Evolutionary conservation across 2,329 filamentous ascomycete species (phyloP), one percentile per base, ranked within the genome.

Genomic region (Claviceps spartinae): DNA sequence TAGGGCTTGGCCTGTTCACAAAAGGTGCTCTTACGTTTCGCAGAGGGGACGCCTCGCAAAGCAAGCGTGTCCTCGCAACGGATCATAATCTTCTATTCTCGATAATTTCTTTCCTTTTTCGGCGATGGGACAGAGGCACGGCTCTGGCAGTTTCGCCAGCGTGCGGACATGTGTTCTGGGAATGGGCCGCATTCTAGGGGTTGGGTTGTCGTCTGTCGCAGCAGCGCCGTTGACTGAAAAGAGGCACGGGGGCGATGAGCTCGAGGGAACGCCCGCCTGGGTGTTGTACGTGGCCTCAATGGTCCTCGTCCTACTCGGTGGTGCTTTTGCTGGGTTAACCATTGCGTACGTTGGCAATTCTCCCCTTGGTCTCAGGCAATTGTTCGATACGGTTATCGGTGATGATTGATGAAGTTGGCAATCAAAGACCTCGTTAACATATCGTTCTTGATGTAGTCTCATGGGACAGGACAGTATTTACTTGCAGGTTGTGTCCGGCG

Each of bases 241-340:
- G 37, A 64, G 61, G 34, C 69, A 70, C 46, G 65, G 74, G 46
- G 66, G 74, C 52, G 72, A 69, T 38, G 73, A 81, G 51, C 67
- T 70, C 7, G 71, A 76, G 24, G 83, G 85, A 55, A 77, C 82
- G 7, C 77, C 78, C 49, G 71, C 95, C 58, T 95, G 87, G 86
- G 72, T 91, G 46, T 88, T 96, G 63, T 77, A 93, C 56, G 74
- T 82, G 52, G 76, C 89, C 34, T 94, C 91, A 18, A 78, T 88
- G 54, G 76, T 81, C 24, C 77, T 98, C 52, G 93, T 97, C 9
- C 72, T 97, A 55, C 77, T 87, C 1, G 93, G 93, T 56, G 93
- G 93, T 56, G 88, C 88, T 41, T 98, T 98, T 71, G 93, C 93
- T 9, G 93, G 93, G 37, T 71, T 98, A 67, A 98, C 93, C 18